phyloP scores from a whole-genome alignment of 2,329 filamentous ascomycete species.

The Seiridium cupressi region DNA sequence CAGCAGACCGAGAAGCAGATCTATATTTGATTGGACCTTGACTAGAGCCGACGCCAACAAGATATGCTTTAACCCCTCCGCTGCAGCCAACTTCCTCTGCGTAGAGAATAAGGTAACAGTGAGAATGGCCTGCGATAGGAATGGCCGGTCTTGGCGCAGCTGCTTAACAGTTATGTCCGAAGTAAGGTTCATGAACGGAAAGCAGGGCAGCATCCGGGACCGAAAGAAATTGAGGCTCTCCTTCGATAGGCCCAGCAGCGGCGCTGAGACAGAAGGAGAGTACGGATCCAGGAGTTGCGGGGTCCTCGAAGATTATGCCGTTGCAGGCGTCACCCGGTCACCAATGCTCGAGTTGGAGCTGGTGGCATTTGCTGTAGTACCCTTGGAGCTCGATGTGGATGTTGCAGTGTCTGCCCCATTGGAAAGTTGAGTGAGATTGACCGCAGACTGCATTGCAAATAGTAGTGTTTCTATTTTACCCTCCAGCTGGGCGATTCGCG shows the following conservation, averaged over 20 bases:
- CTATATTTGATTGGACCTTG: constrained; percentile 25
- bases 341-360: background rate
- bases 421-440: constrained; percentile 6
- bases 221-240: constrained; percentile 26
- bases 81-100: constrained; percentile 20
- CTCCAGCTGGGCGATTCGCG: constrained; percentile 33
- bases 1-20: constrained; percentile 33
- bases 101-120: constrained; percentile 30
- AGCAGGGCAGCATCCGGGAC: constrained; percentile 30
- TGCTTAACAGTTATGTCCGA: constrained; percentile 24
- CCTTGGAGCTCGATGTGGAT: background rate
- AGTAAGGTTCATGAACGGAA: constrained; percentile 31
- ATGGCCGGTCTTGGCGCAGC: constrained; percentile 28
- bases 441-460: constrained; percentile 23
- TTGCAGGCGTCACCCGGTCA: background rate
- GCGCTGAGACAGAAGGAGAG: constrained; percentile 9
- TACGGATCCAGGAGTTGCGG: background rate
- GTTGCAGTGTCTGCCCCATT: background rate
- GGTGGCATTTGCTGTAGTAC: background rate
- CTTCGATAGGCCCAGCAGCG: constrained; percentile 14
- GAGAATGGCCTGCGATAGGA: constrained; percentile 33
- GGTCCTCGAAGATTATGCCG: background rate
- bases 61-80: constrained; percentile 26
- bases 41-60: constrained; percentile 27
- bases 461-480: constrained; percentile 30